Evolutionary conservation across 441 rosid genomes (phyloP).

Genomic region (Adansonia madagascariensis): DNA sequence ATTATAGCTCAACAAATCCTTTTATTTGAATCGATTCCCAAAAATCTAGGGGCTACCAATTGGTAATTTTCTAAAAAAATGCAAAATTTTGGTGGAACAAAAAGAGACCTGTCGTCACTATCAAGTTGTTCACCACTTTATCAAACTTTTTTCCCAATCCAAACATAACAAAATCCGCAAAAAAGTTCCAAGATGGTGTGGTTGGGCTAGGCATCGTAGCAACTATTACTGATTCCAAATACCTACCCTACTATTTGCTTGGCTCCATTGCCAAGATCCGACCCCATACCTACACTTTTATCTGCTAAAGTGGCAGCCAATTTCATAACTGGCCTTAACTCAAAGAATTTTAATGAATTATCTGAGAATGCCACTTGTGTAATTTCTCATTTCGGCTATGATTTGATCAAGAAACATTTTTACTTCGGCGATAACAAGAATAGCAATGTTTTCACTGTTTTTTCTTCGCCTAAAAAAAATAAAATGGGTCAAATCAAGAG

Average conservation of each 20-base stretch:
- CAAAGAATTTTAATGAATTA: constrained; percentile 26
- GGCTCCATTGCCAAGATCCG: constrained; percentile 28
- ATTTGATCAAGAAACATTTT: constrained; percentile 28
- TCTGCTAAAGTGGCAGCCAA: constrained; percentile 25
- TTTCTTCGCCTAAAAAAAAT: constrained; percentile 18
- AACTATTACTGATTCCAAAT: constrained; percentile 31
- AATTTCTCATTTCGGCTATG: constrained; percentile 35
- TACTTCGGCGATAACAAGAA: constrained; percentile 26
- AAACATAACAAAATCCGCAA: constrained; percentile 28
- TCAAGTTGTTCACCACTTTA: constrained; percentile 25
- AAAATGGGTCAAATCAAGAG: constrained; percentile 10
- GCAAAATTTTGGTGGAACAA: constrained; percentile 29
- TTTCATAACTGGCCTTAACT: constrained; percentile 4
- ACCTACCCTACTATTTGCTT: constrained; percentile 5
- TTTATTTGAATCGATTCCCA: neutral
- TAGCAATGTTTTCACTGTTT: constrained; percentile 23
- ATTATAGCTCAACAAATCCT: neutral
- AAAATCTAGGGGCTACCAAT: constrained; percentile 11
- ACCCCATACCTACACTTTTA: constrained; percentile 27
- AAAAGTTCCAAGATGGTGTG: constrained; percentile 32
- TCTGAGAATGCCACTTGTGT: constrained; percentile 38
- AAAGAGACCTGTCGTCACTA: constrained; percentile 33
- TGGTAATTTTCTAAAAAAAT: constrained; percentile 26
- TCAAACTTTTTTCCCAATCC: constrained; percentile 24
- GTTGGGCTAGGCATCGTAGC: constrained; percentile 41